A percentile compares a stretch with the other conserved stretches of the same genome.
Conservation (phyloP, 1,139 yeast species). For the Saccharomyces hybrid region DNA sequence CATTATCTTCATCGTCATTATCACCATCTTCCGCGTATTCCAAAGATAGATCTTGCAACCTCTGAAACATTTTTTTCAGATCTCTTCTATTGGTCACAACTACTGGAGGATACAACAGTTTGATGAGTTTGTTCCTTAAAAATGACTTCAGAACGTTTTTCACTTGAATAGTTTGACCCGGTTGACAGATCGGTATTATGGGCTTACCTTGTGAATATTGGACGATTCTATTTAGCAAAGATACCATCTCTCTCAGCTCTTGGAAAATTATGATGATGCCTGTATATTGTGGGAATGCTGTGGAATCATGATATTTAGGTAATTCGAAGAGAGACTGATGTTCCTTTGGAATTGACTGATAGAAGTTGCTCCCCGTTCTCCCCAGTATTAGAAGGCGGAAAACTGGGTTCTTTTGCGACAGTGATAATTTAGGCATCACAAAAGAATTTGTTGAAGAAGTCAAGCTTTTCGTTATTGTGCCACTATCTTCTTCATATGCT, state of each 20-base stretch:
- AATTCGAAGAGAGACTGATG: slow-evolving; percentile 21
- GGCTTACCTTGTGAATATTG: slow-evolving; percentile 17
- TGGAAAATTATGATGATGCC: slow-evolving; percentile 25
- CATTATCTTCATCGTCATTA: slow-evolving; percentile 15
- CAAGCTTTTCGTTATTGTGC: slow-evolving; percentile 21
- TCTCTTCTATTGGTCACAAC: slow-evolving; percentile 19
- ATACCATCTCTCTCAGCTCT: slow-evolving; percentile 23
- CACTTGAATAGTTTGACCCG: slow-evolving; percentile 24
- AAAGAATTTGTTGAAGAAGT: slow-evolving; percentile 25
- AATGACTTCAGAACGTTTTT: slow-evolving; percentile 19
- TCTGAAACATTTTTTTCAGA: slow-evolving; percentile 17
- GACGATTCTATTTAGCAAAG: slow-evolving; percentile 20
- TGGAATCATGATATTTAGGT: slow-evolving; percentile 13
- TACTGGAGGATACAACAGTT: slow-evolving; percentile 22
- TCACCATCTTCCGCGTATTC: neutral
- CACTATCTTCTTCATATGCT: slow-evolving; percentile 18
- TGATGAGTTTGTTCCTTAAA: slow-evolving; percentile 16
- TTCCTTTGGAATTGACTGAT: slow-evolving; percentile 19
- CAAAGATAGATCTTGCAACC: slow-evolving; percentile 6
- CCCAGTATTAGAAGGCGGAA: slow-evolving; percentile 17
- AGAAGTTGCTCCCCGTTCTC: slow-evolving; percentile 22
- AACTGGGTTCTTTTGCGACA: slow-evolving; percentile 7
- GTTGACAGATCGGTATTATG: slow-evolving; percentile 23
- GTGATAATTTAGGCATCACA: slow-evolving; percentile 29
- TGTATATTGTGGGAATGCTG: slow-evolving; percentile 14